Percentiles rank a stretch among this genome's conserved stretches.
Conservation (phyloP, 1,284 basidiomycete genomes). For the Ceratobasidium sp. region DNA sequence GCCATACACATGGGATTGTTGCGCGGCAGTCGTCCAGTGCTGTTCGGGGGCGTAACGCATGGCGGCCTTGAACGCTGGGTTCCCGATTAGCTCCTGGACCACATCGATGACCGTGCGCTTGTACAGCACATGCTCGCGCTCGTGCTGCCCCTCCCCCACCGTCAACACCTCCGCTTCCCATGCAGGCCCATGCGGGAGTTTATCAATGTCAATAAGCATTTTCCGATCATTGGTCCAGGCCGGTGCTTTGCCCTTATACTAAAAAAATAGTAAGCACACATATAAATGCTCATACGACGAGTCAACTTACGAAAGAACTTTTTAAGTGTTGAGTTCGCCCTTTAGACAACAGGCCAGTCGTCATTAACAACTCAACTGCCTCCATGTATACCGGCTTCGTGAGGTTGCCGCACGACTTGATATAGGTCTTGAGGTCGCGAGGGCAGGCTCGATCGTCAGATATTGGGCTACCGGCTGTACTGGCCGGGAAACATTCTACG, state of each 20-base stretch:
- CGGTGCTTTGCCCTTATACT: slow-evolving; percentile 18
- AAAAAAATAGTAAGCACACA: background rate
- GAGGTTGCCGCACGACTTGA: background rate
- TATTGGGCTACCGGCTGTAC: slow-evolving; percentile 19
- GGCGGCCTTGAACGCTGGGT: background rate
- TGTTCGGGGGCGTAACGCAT: slow-evolving; percentile 8
- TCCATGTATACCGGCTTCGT: background rate
- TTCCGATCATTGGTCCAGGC: background rate
- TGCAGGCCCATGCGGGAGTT: slow-evolving; percentile 4
- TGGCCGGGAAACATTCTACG: slow-evolving; percentile 6
- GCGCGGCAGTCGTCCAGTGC: background rate
- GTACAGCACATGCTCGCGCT: background rate
- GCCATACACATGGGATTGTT: background rate
- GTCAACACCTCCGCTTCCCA: background rate
- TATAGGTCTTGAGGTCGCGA: background rate
- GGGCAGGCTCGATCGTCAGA: background rate
- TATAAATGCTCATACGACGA: background rate
- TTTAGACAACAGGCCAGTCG: background rate
- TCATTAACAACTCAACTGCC: slow-evolving; percentile 22
- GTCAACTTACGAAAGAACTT: slow-evolving; percentile 16
- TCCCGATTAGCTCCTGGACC: slow-evolving; percentile 7
- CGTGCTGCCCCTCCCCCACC: background rate
- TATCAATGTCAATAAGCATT: slow-evolving; percentile 6
- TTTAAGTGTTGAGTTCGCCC: slow-evolving; percentile 6
- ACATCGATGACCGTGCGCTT: background rate